Base-by-base conservation (phyloP, 306 rosid species). In the Dicorynia guianensis region DNA sequence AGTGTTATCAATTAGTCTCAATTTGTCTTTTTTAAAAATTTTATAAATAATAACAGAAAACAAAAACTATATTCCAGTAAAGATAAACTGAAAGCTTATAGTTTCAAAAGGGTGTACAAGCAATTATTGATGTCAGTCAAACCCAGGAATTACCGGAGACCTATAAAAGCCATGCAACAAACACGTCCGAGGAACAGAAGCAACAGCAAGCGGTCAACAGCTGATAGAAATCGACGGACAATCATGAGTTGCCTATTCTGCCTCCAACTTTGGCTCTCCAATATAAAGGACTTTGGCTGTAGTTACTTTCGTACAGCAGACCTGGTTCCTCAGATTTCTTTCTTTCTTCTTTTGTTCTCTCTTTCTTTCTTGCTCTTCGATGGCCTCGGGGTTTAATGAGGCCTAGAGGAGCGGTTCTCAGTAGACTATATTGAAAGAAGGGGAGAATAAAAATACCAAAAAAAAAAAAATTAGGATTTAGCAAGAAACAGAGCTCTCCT, bases 161-260 rank as follows among this genome's bases (percentile, higher is more conserved):
- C 50, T 73, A 85, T 82, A 80, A 44, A 82, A 49, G 6, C 25
- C 67, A 63, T 67, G 55, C 44, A 70, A 73, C 80, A 69, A 69
- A 82, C 69, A 13, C 9, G 47, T 63, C 60, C 42, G 18, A 36
- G 39, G 68, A 80, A 49, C 11, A 4, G 40, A 48, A 47, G 20
- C 42, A 14, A 42, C 40, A 43, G 66, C 66, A 60, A 58, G 18
- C 18, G 85, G 63, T 47, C 47, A 67, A 72, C 9, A 76, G 73
- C n/a, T 9, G 67, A 42, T 56, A 72, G 78, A 13, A 77, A 18
- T 38, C 65, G 10, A 49, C 63, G 47, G 38, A 8, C 14, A 60
- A 74, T 58, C 87, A 72, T 68, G 42, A 55, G 71, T 62, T 50
- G 9, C 54, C 20, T 46, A 20, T 30, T n/a, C 18, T 47, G 19